These are phyloP conservation scores for Clitopilus passeckerianus DNA, from an alignment of 768 basidiomycete species.

Conservation along the genomic window DNA sequence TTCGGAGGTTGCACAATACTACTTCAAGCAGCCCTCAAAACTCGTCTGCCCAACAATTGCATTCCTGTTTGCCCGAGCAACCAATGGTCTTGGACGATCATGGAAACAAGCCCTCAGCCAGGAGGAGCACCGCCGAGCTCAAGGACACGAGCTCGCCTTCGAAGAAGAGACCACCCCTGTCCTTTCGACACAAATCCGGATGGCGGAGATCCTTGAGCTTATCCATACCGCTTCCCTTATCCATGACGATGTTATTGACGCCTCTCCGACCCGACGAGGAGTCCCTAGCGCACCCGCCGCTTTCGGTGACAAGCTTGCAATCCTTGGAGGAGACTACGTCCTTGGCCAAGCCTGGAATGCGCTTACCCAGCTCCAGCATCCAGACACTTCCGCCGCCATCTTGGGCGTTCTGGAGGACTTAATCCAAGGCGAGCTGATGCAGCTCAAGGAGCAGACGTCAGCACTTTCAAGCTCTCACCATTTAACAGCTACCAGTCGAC, in stretches of 20 bases:
- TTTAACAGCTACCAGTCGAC: conserved; percentile 20
- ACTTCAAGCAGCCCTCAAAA: conserved; percentile 86
- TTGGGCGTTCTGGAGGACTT: conserved; percentile 89
- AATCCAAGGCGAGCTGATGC: conserved; percentile 94
- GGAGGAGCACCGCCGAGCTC: too few species aligned
- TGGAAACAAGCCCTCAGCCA: conserved; percentile 37
- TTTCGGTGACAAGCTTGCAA: conserved; percentile 90
- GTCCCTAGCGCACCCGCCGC: conserved; percentile 45
- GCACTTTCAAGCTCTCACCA: conserved; percentile 21
- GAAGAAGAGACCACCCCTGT: conserved; percentile 54
- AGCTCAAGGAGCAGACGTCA: conserved; percentile 40
- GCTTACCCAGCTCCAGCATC: conserved; percentile 77
- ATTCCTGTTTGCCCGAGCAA: conserved; percentile 85
- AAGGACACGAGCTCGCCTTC: too few species aligned
- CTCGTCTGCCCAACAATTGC: conserved; percentile 88
- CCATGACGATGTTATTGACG: conserved; percentile 87
- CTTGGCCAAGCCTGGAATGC: conserved; percentile 88
- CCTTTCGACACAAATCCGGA: conserved; percentile 86
- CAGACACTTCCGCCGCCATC: conserved; percentile 89
- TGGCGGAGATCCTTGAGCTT: conserved; percentile 97
- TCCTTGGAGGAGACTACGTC: conserved; percentile 94
- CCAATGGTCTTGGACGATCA: conserved; percentile 76
- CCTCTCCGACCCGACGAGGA: conserved; percentile 32
- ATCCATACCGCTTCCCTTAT: conserved; percentile 92
- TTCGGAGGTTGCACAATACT: conserved; percentile 84